Evolutionary conservation across 306 rosid genomes (phyloP), one percentile per base, ranked within the genome.

Genomic region (Trifolium repens): DNA sequence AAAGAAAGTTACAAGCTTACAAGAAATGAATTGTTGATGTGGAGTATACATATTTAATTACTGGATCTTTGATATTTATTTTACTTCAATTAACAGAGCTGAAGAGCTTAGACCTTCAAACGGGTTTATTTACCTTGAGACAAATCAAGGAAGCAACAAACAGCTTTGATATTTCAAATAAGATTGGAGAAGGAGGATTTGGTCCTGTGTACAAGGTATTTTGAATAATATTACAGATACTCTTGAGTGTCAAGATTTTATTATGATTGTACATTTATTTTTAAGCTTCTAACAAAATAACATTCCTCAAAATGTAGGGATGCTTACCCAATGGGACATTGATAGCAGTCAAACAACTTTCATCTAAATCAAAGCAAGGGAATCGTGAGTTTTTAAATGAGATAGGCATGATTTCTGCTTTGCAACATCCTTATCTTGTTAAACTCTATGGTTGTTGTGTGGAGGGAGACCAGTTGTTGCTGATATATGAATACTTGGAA

Each of bases 181-280:
- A 90, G 83, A 85, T 90, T 67, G 93, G 93, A 10, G 96, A 90
- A 78, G 93, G 96, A 73, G 96, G 91, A 63, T 90, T 90, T 74
- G 93, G 93, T 59, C 78, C 84, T 6, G 91, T 90, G 44, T 90
- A 69, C 75, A 90, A 88, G 93, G 93, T 88, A 80, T 67, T 62
- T 34, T 19, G 14, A 9, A 37, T 54, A 39, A 9, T 4, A 7
- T 15, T 30, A 30, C 15, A 49, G 4, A 46, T 46, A 15, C 24
- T 47, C 59, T 27, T 5, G 43, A 24, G 5, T 68, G 8, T 13
- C 26, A 26, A 15, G 8, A 4, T 13, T 7, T 68, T 24, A 46
- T 30, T 26, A 68, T 44, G 14, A 68, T 24, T 13, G 3, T 27
- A 67, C 37, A 11, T 42, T 7, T 67, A 43, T 3, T 67, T 67